Evolutionary conservation across 106 monocot genomes (phyloP).

Genomic region (Acorus calamus): DNA sequence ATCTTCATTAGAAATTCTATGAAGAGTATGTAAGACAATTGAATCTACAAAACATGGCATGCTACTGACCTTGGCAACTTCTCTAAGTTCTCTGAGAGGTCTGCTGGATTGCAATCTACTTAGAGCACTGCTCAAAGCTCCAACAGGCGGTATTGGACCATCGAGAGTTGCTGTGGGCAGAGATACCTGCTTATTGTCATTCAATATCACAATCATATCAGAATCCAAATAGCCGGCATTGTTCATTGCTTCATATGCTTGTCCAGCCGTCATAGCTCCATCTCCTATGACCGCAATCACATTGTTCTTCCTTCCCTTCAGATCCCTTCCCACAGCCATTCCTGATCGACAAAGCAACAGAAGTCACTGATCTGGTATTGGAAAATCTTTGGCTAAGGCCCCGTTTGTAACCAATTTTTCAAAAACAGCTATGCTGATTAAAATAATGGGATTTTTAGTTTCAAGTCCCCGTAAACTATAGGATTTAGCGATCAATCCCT

Average conservation of each 20-base stretch:
- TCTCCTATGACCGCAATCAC: conserved; percentile 93
- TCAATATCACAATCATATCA: conserved; percentile 67
- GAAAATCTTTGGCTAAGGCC: too few species aligned
- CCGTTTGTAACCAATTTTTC: too few species aligned
- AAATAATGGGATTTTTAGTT: too few species aligned
- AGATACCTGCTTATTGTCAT: conserved; percentile 94
- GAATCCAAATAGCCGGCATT: conserved; percentile 93
- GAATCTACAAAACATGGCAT: too few species aligned
- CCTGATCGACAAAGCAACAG: conserved; percentile 24
- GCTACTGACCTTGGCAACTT: conserved; percentile 83
- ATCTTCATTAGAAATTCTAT: too few species aligned
- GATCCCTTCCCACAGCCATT: conserved; percentile 89
- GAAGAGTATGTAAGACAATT: too few species aligned
- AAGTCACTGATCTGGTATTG: not conserved
- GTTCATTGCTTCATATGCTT: conserved; percentile 97
- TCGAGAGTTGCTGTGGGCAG: conserved; percentile 87
- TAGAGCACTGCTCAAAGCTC: conserved; percentile 81
- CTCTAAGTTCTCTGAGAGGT: conserved; percentile 90
- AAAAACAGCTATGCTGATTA: too few species aligned
- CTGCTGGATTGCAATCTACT: conserved; percentile 79
- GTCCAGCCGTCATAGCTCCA: conserved; percentile 95
- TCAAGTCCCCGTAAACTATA: too few species aligned
- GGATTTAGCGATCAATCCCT: too few species aligned
- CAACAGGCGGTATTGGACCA: conserved; percentile 82
- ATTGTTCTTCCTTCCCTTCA: conserved; percentile 76